Percentiles rank a stretch among this genome's conserved stretches.
Evolutionary conservation across 73 alveolate genomes (phyloP).

Genomic region (Blepharisma japonicum): DNA sequence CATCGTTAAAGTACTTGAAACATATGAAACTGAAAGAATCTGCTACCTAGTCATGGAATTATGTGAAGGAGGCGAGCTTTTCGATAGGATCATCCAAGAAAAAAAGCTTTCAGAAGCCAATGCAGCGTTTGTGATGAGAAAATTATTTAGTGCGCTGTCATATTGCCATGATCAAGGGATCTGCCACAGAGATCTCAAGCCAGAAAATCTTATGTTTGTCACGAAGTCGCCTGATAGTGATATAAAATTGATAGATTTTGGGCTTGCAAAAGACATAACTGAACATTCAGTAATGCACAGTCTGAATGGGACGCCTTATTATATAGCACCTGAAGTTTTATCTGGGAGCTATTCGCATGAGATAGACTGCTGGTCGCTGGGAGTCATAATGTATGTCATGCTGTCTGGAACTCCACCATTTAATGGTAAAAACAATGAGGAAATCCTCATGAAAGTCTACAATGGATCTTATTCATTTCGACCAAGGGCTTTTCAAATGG

Average conservation of each 20-base stretch:
- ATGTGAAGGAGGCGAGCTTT: constrained; percentile 75
- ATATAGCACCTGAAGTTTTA: constrained; percentile 87
- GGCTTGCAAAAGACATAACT: constrained; percentile 54
- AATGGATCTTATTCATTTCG: constrained; percentile 54
- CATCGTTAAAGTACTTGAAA: constrained; percentile 61
- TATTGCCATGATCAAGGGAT: constrained; percentile 52
- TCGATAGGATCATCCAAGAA: constrained; percentile 35
- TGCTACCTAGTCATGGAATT: constrained; percentile 77
- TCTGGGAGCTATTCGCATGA: constrained; percentile 68
- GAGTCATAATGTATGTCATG: constrained; percentile 77
- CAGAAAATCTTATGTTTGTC: constrained; percentile 69
- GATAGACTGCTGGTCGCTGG: constrained; percentile 89
- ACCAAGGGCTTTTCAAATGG: constrained; percentile 42
- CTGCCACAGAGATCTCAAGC: constrained; percentile 76
- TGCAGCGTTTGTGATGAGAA: neutral
- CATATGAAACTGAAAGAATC: constrained; percentile 52
- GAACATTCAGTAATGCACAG: constrained; percentile 41
- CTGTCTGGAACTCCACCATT: constrained; percentile 82
- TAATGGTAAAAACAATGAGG: constrained; percentile 74
- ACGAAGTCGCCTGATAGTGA: constrained; percentile 58
- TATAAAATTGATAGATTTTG: constrained; percentile 81
- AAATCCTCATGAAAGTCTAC: constrained; percentile 67
- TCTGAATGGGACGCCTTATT: constrained; percentile 77
- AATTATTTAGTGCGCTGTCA: constrained; percentile 49
- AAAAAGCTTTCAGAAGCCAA: neutral